Evolutionary conservation across 1,139 yeast species (phyloP).

Genomic region (Nakaseomyces uthaithaninus): DNA sequence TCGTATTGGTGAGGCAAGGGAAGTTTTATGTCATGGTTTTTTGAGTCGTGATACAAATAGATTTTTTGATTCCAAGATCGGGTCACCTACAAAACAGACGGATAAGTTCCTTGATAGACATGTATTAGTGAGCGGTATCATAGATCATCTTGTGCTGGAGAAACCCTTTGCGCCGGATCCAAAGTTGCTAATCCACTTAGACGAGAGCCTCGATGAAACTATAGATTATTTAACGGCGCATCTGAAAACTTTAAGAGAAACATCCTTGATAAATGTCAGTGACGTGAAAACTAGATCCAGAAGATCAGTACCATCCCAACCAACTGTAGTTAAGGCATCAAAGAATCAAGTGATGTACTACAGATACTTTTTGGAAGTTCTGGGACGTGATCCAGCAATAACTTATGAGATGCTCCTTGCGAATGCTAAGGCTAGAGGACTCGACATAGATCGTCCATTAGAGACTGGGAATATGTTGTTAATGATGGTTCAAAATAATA

Average conservation of each 20-base stretch:
- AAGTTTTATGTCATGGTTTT: constrained; percentile 49
- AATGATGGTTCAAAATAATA: constrained; percentile 34
- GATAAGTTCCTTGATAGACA: constrained; percentile 16
- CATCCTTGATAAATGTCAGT: constrained; percentile 32
- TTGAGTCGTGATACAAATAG: constrained; percentile 32
- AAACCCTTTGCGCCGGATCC: constrained; percentile 8
- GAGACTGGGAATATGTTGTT: constrained; percentile 35
- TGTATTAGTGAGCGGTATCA: constrained; percentile 51
- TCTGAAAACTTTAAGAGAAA: background rate
- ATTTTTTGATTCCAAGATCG: constrained; percentile 19
- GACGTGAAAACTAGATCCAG: constrained; percentile 54
- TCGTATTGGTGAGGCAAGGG: constrained; percentile 48
- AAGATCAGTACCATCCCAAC: constrained; percentile 39
- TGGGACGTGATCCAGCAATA: constrained; percentile 29
- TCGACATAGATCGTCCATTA: constrained; percentile 45
- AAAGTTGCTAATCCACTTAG: background rate
- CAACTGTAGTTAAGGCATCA: constrained; percentile 42
- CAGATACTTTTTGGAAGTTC: constrained; percentile 36
- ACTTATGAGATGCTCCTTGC: constrained; percentile 32
- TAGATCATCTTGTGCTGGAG: constrained; percentile 41
- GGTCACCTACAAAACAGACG: background rate
- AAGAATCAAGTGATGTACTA: constrained; percentile 54
- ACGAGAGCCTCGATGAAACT: background rate
- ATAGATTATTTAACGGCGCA: background rate
- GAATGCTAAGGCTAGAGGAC: constrained; percentile 40